Evolutionary conservation across 2,329 filamentous ascomycete genomes (phyloP).

Genomic region (Trichophyton rubrum): DNA sequence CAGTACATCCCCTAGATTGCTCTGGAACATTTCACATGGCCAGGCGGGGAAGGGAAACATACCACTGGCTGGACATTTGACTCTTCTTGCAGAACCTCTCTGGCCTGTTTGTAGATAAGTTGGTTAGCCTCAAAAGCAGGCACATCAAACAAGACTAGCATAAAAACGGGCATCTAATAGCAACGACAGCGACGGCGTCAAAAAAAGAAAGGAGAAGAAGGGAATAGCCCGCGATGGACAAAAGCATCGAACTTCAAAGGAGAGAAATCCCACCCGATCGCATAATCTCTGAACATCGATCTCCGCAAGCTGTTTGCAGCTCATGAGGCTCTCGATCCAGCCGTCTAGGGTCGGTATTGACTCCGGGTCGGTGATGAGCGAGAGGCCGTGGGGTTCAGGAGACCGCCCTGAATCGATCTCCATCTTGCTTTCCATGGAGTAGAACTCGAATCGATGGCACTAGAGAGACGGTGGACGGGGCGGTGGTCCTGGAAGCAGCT

Average conservation of each 20-base stretch:
- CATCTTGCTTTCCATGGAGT: conserved; percentile 90
- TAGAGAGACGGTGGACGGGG: neutral
- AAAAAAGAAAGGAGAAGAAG: neutral
- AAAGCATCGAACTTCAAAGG: neutral
- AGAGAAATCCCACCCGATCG: conserved; percentile 62
- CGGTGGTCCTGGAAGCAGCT: neutral
- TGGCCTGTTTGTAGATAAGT: conserved; percentile 47
- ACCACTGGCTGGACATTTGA: conserved; percentile 98
- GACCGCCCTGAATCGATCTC: conserved; percentile 81
- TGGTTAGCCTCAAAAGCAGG: neutral
- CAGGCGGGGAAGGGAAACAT: conserved; percentile 32
- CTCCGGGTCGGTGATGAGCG: conserved; percentile 67
- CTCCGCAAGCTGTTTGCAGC: conserved; percentile 94
- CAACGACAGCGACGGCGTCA: neutral
- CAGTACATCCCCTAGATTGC: neutral
- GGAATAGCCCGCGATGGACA: conserved; percentile 5
- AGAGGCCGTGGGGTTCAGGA: conserved; percentile 63
- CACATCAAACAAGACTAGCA: neutral
- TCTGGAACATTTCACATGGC: neutral
- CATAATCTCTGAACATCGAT: conserved; percentile 90
- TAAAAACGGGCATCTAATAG: neutral
- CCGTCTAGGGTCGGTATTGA: conserved; percentile 88
- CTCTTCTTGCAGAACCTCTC: conserved; percentile 93
- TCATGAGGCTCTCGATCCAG: conserved; percentile 98
- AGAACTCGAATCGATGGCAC: neutral